Evolutionary conservation across 768 basidiomycete genomes (phyloP).

Genomic region (Mycena filopes): DNA sequence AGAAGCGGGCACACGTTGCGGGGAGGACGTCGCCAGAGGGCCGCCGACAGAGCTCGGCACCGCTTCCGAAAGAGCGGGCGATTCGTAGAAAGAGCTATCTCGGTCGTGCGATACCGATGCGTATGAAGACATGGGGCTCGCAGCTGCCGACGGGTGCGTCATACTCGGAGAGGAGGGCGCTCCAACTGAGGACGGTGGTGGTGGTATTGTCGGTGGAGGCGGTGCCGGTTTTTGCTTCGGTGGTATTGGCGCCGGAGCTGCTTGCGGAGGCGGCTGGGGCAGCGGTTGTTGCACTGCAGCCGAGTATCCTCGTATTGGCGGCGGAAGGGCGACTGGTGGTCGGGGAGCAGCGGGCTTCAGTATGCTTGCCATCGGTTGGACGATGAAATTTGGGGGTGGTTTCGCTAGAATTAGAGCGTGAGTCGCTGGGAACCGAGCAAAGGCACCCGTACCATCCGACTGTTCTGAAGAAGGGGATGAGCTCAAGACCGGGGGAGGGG

Average conservation of each 20-base stretch:
- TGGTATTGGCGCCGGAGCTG: conserved; percentile 45
- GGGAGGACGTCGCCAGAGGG: conserved; percentile 67
- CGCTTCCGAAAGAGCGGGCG: conserved; percentile 81
- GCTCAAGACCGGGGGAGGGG: conserved; percentile 1
- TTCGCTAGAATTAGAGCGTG: conserved; percentile 56
- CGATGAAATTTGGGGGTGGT: conserved; percentile 82
- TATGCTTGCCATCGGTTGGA: conserved; percentile 80
- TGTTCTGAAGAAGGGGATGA: conserved; percentile 58
- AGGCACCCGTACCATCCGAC: conserved; percentile 68
- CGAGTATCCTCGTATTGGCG: conserved; percentile 29
- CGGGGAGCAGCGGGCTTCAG: conserved; percentile 68
- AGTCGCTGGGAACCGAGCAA: conserved; percentile 14
- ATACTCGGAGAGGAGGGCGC: conserved; percentile 80
- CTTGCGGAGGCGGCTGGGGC: conserved; percentile 28
- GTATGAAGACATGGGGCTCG: conserved; percentile 84
- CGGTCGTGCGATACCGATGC: conserved; percentile 74
- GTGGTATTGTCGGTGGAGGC: conserved; percentile 44
- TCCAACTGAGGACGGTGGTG: conserved; percentile 48
- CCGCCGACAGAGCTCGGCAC: conserved; percentile 49
- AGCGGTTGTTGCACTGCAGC: conserved; percentile 31
- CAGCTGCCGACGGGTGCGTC: conserved; percentile 82
- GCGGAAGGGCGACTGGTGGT: conserved; percentile 15
- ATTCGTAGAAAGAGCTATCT: conserved; percentile 77
- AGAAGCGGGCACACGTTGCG: conserved; percentile 53
- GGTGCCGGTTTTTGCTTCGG: conserved; percentile 10